Evolutionary conservation across 306 rosid species (phyloP), one percentile per base, ranked within the genome.

Genomic region (Cucurbita maxima): DNA sequence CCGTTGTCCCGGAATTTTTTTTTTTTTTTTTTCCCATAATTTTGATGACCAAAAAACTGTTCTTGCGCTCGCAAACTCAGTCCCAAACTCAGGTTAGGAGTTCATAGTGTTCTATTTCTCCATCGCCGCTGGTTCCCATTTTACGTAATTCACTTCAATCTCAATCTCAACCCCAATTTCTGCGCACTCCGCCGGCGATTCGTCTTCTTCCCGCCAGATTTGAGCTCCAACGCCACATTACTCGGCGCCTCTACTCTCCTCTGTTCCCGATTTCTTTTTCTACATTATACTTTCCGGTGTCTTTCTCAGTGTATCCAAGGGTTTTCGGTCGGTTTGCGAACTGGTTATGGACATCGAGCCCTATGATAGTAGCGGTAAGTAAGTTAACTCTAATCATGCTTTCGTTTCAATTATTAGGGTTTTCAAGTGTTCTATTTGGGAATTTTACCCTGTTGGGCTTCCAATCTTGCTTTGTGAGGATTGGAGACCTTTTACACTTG

Each of bases 311-410:
- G 74, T 78, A 72, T 48, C 51, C 52, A 8, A 71, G 9, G 34
- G 76, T 75, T 69, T 19, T 66, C 1, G 37, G 74, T 73, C 41
- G 37, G 63, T 38, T 75, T 75, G 58, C 83, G 81, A 84, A 66
- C 90, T 89, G 90, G 88, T 91, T 81, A 90, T 93, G 98, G 96
- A 90, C 80, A 85, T 88, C 89, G 96, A 88, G 86, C 96, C 96
- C 72, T 90, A 83, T 77, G 98, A 93, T 74, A 93, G 98, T 83
- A 93, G 98, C 73, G 98, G 98, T 93, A 58, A 53, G 34, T 30
- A 58, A 83, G 87, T 75, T 83, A 58, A 58, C 73, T 73, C 25
- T 67, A 2, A 68, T 70, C 22, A 78, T 76, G 41, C 47, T 58
- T 52, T 5, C 56, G 0, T 75, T n/a, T 41, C 10, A 53, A 47